Evolutionary conservation across 2,329 filamentous ascomycete genomes (phyloP).

Genomic region (Colletotrichum limetticola): DNA sequence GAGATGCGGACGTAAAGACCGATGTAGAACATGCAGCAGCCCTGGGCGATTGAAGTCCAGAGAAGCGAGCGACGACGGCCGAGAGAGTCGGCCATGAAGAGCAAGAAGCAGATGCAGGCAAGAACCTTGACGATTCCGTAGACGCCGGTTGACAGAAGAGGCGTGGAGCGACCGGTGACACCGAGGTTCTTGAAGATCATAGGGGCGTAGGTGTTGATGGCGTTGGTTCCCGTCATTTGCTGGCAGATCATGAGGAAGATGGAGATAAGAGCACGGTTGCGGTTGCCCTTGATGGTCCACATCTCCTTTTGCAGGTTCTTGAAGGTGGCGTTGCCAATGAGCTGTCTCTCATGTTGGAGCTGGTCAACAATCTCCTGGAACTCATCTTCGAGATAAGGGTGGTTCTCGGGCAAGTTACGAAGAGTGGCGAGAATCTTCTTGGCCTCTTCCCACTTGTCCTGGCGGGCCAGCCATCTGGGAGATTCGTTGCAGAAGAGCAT

Average conservation of each 20-base stretch:
- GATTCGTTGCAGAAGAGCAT: constrained; percentile 74
- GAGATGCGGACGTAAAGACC: constrained; percentile 71
- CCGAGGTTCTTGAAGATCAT: constrained; percentile 48
- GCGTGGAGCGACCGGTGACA: constrained; percentile 57
- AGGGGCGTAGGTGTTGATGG: constrained; percentile 52
- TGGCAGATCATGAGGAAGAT: constrained; percentile 69
- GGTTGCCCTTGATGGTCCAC: constrained; percentile 66
- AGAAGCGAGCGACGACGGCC: constrained; percentile 66
- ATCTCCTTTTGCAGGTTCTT: constrained; percentile 69
- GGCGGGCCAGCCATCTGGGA: constrained; percentile 72
- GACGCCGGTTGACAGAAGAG: constrained; percentile 70
- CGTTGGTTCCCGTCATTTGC: constrained; percentile 67
- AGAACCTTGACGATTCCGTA: constrained; percentile 72
- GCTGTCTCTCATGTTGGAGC: constrained; percentile 65
- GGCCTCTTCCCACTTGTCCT: constrained; percentile 73
- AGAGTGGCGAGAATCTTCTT: constrained; percentile 64
- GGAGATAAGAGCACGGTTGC: constrained; percentile 68
- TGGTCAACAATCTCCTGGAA: constrained; percentile 65
- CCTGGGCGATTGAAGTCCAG: constrained; percentile 71
- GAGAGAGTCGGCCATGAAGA: constrained; percentile 70
- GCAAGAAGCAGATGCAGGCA: constrained; percentile 66
- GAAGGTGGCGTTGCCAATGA: constrained; percentile 55
- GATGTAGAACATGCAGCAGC: constrained; percentile 72
- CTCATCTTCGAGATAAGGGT: constrained; percentile 66
- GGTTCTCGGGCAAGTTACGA: constrained; percentile 62